A percentile compares a stretch with the other conserved stretches of the same genome.
These are phyloP conservation scores for Pseudogymnoascus sp. DNA, from an alignment of 2,329 filamentous ascomycete genomes.

Conservation along the genomic window DNA sequence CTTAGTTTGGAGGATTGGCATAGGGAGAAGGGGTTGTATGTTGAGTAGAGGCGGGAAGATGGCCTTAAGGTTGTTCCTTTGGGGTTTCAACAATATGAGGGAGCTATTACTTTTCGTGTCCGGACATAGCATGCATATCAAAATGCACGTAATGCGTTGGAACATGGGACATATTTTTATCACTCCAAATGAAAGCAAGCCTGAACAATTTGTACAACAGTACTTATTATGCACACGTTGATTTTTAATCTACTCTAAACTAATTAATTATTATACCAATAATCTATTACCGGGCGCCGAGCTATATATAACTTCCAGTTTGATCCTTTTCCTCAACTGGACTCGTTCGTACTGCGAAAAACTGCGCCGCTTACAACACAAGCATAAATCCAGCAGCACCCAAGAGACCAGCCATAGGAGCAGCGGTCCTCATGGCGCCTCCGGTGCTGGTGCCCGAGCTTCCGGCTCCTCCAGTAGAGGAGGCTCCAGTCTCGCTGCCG, in stretches of 20 bases:
- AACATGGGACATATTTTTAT: background rate
- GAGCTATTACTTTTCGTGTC: background rate
- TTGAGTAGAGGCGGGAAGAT: conserved; percentile 12
- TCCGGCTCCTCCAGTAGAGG: background rate
- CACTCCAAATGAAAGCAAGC: background rate
- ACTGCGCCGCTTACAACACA: background rate
- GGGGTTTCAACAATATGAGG: background rate
- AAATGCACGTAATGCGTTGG: background rate
- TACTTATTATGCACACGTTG: background rate
- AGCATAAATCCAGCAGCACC: background rate
- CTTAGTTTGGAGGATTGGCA: conserved; percentile 40
- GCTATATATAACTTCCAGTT: background rate
- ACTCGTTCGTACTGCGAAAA: background rate
- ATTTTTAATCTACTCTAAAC: conserved; percentile 2
- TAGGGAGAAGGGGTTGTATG: conserved; percentile 31
- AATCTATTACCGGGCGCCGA: conserved; percentile 6
- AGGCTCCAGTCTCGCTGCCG: background rate
- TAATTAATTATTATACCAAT: conserved; percentile 3
- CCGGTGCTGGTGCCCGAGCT: background rate
- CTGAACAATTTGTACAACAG: background rate
- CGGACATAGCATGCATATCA: background rate
- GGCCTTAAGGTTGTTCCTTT: too few relatives aligned
- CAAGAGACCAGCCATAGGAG: background rate
- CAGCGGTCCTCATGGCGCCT: background rate
- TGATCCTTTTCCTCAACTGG: background rate